Conservation (phyloP, 768 basidiomycete species). For the Cyathus striatus region DNA sequence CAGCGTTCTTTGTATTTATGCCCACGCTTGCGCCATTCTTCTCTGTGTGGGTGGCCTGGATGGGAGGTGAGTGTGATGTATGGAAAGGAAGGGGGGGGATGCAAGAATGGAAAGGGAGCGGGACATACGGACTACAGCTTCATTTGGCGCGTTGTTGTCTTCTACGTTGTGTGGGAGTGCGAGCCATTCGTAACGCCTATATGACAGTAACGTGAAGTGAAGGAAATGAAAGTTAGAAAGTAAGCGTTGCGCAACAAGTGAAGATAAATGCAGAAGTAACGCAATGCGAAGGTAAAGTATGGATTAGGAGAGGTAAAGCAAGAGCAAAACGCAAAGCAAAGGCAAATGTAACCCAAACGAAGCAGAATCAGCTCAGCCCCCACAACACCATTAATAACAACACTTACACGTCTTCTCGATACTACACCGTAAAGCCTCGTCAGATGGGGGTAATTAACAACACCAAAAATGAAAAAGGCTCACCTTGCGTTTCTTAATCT, state of each 20-base stretch:
- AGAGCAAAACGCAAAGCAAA: too few species aligned
- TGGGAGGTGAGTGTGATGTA: background rate
- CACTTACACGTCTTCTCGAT: conserved; percentile 46
- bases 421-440: conserved; percentile 18
- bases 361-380: too few species aligned
- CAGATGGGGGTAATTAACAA: too few species aligned
- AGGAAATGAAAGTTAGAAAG: too few species aligned
- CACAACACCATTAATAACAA: too few species aligned
- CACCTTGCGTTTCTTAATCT: conserved; percentile 79
- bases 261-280: too few species aligned
- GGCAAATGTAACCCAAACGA: too few species aligned
- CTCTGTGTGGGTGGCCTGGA: conserved; percentile 62
- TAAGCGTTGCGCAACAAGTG: too few species aligned
- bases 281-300: too few species aligned
- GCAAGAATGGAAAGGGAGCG: too few species aligned
- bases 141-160: conserved; percentile 55
- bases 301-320: too few species aligned
- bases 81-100: background rate
- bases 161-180: conserved; percentile 72
- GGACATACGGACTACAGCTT: conserved; percentile 52
- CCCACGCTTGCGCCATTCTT: conserved; percentile 55
- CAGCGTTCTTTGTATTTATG: conserved; percentile 60
- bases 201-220: background rate
- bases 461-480: background rate
- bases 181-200: conserved; percentile 59